Conservation (phyloP, 495 filamentous ascomycete genomes). For the Bombardia bombarda region DNA sequence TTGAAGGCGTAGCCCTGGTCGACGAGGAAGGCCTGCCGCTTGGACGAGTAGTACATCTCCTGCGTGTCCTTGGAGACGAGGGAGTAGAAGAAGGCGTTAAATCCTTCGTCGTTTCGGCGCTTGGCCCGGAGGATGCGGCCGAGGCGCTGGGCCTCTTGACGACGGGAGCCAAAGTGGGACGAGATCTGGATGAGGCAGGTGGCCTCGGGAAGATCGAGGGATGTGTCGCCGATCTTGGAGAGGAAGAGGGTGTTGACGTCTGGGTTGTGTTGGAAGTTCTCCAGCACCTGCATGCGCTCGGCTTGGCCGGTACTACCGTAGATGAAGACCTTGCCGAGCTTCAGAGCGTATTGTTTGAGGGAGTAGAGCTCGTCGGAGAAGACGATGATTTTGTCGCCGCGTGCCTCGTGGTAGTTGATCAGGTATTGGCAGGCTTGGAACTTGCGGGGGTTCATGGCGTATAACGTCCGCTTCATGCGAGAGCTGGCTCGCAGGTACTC, state of each 20-base stretch:
- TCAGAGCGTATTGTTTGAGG: slow-evolving; percentile 73
- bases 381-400: slow-evolving; percentile 97
- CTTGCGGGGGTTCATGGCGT: slow-evolving; percentile 96
- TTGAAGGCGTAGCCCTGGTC: slow-evolving; percentile 99
- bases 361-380: slow-evolving; percentile 99
- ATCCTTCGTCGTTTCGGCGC: slow-evolving; percentile 93
- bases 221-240: slow-evolving; percentile 97
- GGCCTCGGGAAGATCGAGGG: slow-evolving; percentile 90
- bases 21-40: slow-evolving; percentile 94
- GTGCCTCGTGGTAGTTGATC: slow-evolving; percentile 93
- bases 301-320: slow-evolving; percentile 81
- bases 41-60: slow-evolving; percentile 97
- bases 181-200: slow-evolving; percentile 98
- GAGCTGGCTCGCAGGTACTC: slow-evolving; percentile 63
- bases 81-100: slow-evolving; percentile 99
- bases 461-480: slow-evolving; percentile 60
- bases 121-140: slow-evolving; percentile 95
- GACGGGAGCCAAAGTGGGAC: slow-evolving; percentile 93
- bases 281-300: slow-evolving; percentile 82
- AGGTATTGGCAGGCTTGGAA: slow-evolving; percentile 96
- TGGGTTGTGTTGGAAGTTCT: slow-evolving; percentile 95
- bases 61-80: slow-evolving; percentile 94
- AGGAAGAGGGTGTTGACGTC: slow-evolving; percentile 93
- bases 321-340: slow-evolving; percentile 84
- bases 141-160: slow-evolving; percentile 92